Conservation (phyloP, 2,329 filamentous ascomycete genomes). For the Chrysoporthe puriensis region DNA sequence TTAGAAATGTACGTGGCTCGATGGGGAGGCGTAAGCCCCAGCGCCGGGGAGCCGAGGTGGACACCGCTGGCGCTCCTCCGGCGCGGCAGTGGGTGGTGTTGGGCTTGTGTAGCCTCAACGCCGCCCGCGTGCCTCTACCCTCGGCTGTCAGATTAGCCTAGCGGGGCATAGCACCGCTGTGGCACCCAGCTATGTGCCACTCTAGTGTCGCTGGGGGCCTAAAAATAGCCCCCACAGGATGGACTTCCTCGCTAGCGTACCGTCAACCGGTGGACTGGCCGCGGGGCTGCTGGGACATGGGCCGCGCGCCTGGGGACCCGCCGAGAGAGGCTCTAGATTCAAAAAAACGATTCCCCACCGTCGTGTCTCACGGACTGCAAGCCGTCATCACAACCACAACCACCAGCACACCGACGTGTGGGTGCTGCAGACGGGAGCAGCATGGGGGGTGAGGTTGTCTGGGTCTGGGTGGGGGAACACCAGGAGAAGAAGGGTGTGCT, state of each 20-base stretch:
- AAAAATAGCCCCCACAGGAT: conserved; percentile 27
- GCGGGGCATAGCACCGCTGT: conserved; percentile 13
- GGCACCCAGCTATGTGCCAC: background rate
- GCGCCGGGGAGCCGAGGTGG: background rate
- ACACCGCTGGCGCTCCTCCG: background rate
- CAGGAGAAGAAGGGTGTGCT: background rate
- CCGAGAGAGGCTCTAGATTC: background rate
- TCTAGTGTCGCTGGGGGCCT: conserved; percentile 2
- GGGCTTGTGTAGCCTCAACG: background rate
- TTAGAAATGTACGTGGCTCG: background rate
- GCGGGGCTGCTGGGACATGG: background rate
- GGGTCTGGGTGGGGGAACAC: no score
- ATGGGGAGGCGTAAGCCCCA: background rate
- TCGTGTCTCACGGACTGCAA: background rate
- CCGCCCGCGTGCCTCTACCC: background rate
- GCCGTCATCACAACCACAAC: background rate
- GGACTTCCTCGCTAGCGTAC: background rate
- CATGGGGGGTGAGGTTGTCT: no score
- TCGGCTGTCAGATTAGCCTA: conserved; percentile 15
- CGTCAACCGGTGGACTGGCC: background rate
- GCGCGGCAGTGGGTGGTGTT: background rate
- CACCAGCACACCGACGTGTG: no score
- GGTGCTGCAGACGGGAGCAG: background rate
- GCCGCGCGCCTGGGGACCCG: background rate
- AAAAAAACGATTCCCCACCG: background rate